Percentiles rank a stretch among this genome's conserved stretches.
Evolutionary conservation across 2,329 filamentous ascomycete genomes (phyloP).

Genomic region (Didymella lethalis): DNA sequence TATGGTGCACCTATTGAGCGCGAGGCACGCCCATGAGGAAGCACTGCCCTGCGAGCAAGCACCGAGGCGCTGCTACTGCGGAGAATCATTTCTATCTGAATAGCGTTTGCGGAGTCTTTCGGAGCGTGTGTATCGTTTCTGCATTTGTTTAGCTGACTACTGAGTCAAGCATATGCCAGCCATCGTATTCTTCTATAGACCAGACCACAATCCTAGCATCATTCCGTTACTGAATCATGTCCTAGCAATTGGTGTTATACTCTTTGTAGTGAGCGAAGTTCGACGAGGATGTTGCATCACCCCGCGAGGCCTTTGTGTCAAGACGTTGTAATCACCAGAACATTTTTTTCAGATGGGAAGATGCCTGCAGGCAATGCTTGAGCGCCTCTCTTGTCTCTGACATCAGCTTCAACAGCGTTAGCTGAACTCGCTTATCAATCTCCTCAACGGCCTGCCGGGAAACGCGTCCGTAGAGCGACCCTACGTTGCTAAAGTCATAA

Average conservation of each 20-base stretch:
- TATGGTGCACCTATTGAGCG: slow-evolving; percentile 32
- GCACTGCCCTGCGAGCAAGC: not conserved
- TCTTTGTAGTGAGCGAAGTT: not conserved
- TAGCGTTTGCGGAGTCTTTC: not conserved
- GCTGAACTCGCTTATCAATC: too few species aligned
- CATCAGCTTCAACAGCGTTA: too few species aligned
- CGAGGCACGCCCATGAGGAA: slow-evolving; percentile 2
- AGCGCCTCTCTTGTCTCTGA: too few species aligned
- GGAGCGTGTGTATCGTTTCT: not conserved
- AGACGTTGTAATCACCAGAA: too few species aligned
- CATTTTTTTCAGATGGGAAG: too few species aligned
- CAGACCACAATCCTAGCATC: not conserved
- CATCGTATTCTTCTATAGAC: not conserved
- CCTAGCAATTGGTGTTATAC: not conserved
- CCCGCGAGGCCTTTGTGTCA: too few species aligned
- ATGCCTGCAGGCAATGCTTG: too few species aligned
- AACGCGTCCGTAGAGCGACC: too few species aligned
- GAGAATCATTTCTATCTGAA: not conserved
- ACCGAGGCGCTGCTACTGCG: not conserved
- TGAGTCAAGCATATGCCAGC: not conserved
- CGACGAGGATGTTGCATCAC: too few species aligned
- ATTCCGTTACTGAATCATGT: not conserved
- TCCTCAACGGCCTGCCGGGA: too few species aligned
- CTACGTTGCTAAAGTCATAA: too few species aligned
- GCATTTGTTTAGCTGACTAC: not conserved